phyloP scores from a whole-genome alignment of 257 asterid genomes.

The Nicotiana sylvestris region DNA sequence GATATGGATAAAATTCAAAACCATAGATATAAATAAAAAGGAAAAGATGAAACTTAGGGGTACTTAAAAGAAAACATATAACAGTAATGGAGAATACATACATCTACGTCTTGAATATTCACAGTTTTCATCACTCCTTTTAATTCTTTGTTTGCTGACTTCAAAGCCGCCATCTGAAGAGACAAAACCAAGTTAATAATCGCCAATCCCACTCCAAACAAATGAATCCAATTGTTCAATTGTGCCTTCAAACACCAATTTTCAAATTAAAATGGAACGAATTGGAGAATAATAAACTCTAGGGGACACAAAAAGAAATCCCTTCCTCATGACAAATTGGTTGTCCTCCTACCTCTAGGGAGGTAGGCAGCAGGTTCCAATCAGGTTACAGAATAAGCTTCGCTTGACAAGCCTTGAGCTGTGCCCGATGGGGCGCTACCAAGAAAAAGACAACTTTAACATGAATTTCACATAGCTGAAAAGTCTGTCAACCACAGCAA shows the following conservation, averaged over 20 bases:
- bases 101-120: constrained; percentile 97
- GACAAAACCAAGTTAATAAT: constrained; percentile 18
- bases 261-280: constrained; percentile 19
- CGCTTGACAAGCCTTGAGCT: constrained; percentile 60
- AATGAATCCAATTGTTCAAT: constrained; percentile 17
- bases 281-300: constrained; percentile 13
- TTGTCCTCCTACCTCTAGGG: constrained; percentile 66
- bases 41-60: not conserved
- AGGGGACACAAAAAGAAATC: constrained; percentile 14
- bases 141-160: constrained; percentile 88
- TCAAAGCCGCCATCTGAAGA: constrained; percentile 89
- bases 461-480: constrained; percentile 29
- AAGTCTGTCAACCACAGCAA: not conserved
- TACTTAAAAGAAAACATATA: not conserved
- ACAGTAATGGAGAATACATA: constrained; percentile 25
- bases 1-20: not conserved
- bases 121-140: constrained; percentile 99
- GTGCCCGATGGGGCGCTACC: constrained; percentile 58
- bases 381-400: constrained; percentile 64
- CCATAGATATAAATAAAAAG: not conserved
- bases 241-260: constrained; percentile 20
- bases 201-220: constrained; percentile 3
- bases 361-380: constrained; percentile 90
- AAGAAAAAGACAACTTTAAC: constrained; percentile 52
- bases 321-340: constrained; percentile 39